A percentile compares a stretch with the other conserved stretches of the same genome.
These are phyloP conservation scores for Trypanosoma rangeli DNA, from an alignment of 208 protist species.

Conservation along the genomic window DNA sequence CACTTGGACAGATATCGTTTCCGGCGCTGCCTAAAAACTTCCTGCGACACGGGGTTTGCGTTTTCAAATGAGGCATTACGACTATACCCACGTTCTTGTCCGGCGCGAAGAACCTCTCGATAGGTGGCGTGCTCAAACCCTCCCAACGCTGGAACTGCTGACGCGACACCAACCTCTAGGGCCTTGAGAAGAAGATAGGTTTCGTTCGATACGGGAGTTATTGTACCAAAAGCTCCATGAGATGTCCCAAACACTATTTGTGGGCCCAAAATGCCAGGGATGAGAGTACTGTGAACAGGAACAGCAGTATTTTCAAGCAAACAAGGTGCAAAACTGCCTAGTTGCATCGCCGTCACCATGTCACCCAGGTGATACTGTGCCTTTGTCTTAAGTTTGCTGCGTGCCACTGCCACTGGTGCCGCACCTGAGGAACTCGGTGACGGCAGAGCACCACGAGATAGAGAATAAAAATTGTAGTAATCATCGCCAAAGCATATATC, in stretches of 20 bases:
- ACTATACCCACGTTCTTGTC: slow-evolving; percentile 53
- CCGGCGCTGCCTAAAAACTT: slow-evolving; percentile 19
- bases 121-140: slow-evolving; percentile 50
- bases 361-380: slow-evolving; percentile 78
- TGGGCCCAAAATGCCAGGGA: slow-evolving; percentile 44
- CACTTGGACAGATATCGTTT: slow-evolving; percentile 16
- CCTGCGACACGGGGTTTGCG: slow-evolving; percentile 12
- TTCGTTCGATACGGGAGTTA: slow-evolving; percentile 47
- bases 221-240: slow-evolving; percentile 70
- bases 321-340: slow-evolving; percentile 63
- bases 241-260: slow-evolving; percentile 77
- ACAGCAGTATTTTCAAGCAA: slow-evolving; percentile 33
- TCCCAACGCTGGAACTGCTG: slow-evolving; percentile 17
- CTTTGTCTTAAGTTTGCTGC: slow-evolving; percentile 20
- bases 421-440: slow-evolving; percentile 6
- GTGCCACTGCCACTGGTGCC: neutral
- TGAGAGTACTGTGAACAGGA: slow-evolving; percentile 27
- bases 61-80: slow-evolving; percentile 42
- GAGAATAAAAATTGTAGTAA: slow-evolving; percentile 61
- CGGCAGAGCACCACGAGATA: slow-evolving; percentile 24
- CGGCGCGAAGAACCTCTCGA: slow-evolving; percentile 44
- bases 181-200: slow-evolving; percentile 56
- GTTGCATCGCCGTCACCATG: slow-evolving; percentile 57
- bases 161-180: slow-evolving; percentile 48
- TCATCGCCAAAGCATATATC: slow-evolving; percentile 69